These are phyloP conservation scores for Cenchrus purpureus DNA, from an alignment of 176 grass and related monocot genomes.

Conservation along the genomic window DNA sequence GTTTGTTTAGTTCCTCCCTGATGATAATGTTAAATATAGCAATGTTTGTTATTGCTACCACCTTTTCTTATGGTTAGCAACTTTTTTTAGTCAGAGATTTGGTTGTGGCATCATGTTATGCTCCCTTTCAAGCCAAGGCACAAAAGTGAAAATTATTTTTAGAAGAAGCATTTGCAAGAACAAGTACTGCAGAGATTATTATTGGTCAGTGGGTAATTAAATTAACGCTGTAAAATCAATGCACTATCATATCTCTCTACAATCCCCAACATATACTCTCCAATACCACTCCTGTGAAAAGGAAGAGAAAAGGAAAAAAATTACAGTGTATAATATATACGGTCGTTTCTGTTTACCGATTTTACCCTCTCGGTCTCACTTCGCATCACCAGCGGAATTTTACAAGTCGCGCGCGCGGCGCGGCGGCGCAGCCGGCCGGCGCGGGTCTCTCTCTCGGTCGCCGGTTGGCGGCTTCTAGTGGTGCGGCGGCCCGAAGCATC, in stretches of 20 bases:
- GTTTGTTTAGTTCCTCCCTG: background rate
- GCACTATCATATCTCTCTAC: constrained; percentile 49
- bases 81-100: background rate
- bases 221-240: constrained; percentile 18
- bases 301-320: constrained; percentile 17
- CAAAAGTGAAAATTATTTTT: background rate
- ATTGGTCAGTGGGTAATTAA: constrained; percentile 35
- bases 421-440: background rate
- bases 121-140: constrained; percentile 50
- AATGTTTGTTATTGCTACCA: background rate
- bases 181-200: background rate
- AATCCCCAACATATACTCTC: constrained; percentile 40
- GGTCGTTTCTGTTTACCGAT: constrained; percentile 10
- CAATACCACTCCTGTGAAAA: constrained; percentile 42
- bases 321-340: constrained; percentile 66
- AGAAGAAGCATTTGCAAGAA: background rate
- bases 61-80: constrained; percentile 28
- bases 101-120: constrained; percentile 13
- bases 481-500: constrained; percentile 62
- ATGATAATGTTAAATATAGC: background rate
- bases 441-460: too few relatives aligned
- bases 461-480: constrained; percentile 20
- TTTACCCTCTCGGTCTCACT: constrained; percentile 16
- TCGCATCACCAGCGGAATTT: constrained; percentile 35
- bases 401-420: constrained; percentile 21